Percentiles rank a stretch among this genome's conserved stretches.
These are phyloP conservation scores for Colletotrichum sp. DNA, from an alignment of 2,329 filamentous ascomycete species.

Conservation along the genomic window DNA sequence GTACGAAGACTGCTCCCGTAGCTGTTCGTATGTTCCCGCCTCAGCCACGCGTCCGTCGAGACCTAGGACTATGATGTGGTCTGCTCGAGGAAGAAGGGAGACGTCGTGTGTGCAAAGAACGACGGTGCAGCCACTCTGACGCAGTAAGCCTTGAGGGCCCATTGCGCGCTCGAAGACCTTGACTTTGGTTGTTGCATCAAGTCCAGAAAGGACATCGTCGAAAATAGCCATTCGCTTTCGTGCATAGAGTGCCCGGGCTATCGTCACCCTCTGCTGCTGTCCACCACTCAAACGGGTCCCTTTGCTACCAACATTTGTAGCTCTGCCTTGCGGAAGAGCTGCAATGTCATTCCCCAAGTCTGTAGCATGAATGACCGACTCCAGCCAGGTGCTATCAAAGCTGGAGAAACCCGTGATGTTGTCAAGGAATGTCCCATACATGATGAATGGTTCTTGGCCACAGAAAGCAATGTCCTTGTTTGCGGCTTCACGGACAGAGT, in stretches of 20 bases:
- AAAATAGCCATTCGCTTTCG: constrained; percentile 42
- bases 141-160: constrained; percentile 43
- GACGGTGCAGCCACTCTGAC: constrained; percentile 26
- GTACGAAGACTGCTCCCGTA: neutral
- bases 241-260: constrained; percentile 54
- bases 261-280: constrained; percentile 45
- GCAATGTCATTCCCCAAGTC: constrained; percentile 37
- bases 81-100: neutral
- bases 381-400: constrained; percentile 32
- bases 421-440: constrained; percentile 36
- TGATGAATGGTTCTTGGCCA: constrained; percentile 35
- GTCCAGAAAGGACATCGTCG: constrained; percentile 51
- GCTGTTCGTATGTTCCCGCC: neutral
- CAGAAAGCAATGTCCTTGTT: constrained; percentile 31
- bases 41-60: neutral
- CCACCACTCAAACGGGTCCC: constrained; percentile 49
- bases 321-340: constrained; percentile 32
- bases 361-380: constrained; percentile 33
- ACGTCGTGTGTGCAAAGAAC: constrained; percentile 13
- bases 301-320: constrained; percentile 41
- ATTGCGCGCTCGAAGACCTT: constrained; percentile 47
- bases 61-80: neutral
- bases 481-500: neutral
- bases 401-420: constrained; percentile 39
- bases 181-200: constrained; percentile 48